A percentile compares a stretch with the other conserved stretches of the same genome.
Evolutionary conservation across 192 early-diverging fungal genomes (phyloP).

Genomic region (Mortierella antarctica): DNA sequence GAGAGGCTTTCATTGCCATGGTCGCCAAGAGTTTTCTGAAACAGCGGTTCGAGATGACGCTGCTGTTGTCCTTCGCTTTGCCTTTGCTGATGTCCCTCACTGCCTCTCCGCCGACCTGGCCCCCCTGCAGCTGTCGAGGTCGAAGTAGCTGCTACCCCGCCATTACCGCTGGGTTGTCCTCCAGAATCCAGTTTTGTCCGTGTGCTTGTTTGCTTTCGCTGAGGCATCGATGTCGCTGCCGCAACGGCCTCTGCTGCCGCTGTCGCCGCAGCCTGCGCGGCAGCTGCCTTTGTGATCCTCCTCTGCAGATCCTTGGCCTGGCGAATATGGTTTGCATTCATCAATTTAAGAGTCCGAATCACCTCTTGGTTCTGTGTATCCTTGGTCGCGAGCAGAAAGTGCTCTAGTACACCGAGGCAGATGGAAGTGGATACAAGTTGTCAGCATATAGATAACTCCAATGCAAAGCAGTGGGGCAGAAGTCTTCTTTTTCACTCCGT

Average conservation of each 20-base stretch:
- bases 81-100: conserved; percentile 15
- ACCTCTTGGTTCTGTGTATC: conserved; percentile 59
- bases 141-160: conserved; percentile 3
- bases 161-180: not conserved
- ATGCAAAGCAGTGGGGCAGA: not conserved
- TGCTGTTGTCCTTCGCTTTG: conserved; percentile 13
- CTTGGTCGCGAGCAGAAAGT: conserved; percentile 40
- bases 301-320: conserved; percentile 74
- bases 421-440: not conserved
- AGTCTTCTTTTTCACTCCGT: conserved; percentile 1
- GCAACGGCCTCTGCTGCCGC: conserved; percentile 8
- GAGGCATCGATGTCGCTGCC: not conserved
- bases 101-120: conserved; percentile 2
- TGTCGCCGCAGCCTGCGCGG: conserved; percentile 17
- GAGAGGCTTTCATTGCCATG: not conserved
- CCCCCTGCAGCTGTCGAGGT: not conserved
- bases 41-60: conserved; percentile 3
- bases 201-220: not conserved
- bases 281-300: conserved; percentile 47
- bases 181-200: conserved; percentile 1
- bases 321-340: conserved; percentile 74
- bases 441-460: not conserved
- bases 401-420: conserved; percentile 8
- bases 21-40: conserved; percentile 1
- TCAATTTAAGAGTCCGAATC: conserved; percentile 70